Evolutionary conservation across 768 basidiomycete genomes (phyloP).

Genomic region (Russula virescens): DNA sequence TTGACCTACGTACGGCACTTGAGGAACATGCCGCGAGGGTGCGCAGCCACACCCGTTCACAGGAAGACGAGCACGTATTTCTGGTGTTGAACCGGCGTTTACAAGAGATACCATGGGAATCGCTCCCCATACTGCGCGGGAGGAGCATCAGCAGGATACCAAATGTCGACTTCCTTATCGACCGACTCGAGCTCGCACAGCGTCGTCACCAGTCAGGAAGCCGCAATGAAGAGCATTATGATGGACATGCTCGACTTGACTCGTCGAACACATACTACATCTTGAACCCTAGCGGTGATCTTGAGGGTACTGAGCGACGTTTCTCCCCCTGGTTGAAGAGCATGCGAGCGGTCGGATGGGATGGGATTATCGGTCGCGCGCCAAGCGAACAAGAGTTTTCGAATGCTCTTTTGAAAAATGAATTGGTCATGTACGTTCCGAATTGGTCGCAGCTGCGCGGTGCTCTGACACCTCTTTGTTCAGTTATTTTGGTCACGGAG

Average conservation of each 20-base stretch:
- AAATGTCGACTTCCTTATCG: constrained; percentile 79
- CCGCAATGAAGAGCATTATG: constrained; percentile 22
- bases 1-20: constrained; percentile 73
- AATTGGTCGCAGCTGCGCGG: background rate
- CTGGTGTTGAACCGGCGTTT: constrained; percentile 86
- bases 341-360: constrained; percentile 77
- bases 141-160: constrained; percentile 91
- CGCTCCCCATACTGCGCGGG: constrained; percentile 77
- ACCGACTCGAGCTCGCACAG: constrained; percentile 60
- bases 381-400: constrained; percentile 84
- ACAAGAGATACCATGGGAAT: constrained; percentile 93
- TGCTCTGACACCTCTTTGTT: constrained; percentile 1
- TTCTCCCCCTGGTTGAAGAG: constrained; percentile 74
- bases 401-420: constrained; percentile 62
- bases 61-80: constrained; percentile 69
- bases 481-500: constrained; percentile 97
- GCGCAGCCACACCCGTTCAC: constrained; percentile 27
- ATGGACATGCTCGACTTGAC: constrained; percentile 54
- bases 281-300: constrained; percentile 90
- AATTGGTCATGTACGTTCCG: constrained; percentile 81
- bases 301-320: constrained; percentile 72
- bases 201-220: constrained; percentile 36
- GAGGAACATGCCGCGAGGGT: constrained; percentile 59
- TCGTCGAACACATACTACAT: constrained; percentile 71
- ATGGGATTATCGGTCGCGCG: constrained; percentile 65